phyloP scores from a whole-genome alignment of 2,329 filamentous ascomycete genomes.

The Teratosphaeria gauchensis region DNA sequence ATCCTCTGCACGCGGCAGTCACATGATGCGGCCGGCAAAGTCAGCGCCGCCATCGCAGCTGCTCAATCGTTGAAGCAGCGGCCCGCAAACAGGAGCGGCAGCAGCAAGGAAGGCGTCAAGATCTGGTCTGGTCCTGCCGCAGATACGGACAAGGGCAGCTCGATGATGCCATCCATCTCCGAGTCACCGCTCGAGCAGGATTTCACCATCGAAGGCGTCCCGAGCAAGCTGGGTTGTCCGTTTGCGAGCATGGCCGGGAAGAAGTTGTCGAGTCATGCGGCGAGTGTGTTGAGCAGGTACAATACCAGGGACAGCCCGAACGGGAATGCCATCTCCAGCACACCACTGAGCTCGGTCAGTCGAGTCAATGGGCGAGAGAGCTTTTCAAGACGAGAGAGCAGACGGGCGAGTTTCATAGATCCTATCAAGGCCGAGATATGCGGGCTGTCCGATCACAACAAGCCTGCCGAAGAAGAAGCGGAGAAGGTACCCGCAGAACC shows the following conservation, averaged over 20 bases:
- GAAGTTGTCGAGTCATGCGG: constrained; percentile 28
- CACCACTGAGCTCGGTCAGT: constrained; percentile 17
- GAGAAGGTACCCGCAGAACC: not conserved
- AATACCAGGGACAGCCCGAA: constrained; percentile 9
- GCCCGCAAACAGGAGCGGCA: not conserved
- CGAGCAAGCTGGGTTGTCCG: constrained; percentile 70
- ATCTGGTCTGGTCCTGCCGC: constrained; percentile 26
- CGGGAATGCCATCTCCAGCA: constrained; percentile 8
- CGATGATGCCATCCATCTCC: constrained; percentile 28
- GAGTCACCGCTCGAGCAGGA: constrained; percentile 62
- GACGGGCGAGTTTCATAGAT: constrained; percentile 22
- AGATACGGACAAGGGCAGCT: constrained; percentile 28
- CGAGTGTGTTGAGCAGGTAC: constrained; percentile 32
- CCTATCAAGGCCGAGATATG: constrained; percentile 29
- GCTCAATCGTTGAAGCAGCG: not conserved
- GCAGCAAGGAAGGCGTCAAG: constrained; percentile 18
- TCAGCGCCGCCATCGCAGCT: constrained; percentile 9
- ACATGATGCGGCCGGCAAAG: constrained; percentile 28
- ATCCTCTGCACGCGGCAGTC: constrained; percentile 18
- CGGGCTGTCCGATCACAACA: constrained; percentile 21
- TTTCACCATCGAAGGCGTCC: constrained; percentile 78
- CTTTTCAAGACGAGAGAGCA: constrained; percentile 24
- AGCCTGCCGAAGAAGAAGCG: not conserved
- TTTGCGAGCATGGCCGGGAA: constrained; percentile 50
- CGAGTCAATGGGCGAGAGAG: constrained; percentile 35